A percentile compares a stretch with the other conserved stretches of the same genome.
Evolutionary conservation across 768 basidiomycete genomes (phyloP).

Genomic region (Suillus spraguei): DNA sequence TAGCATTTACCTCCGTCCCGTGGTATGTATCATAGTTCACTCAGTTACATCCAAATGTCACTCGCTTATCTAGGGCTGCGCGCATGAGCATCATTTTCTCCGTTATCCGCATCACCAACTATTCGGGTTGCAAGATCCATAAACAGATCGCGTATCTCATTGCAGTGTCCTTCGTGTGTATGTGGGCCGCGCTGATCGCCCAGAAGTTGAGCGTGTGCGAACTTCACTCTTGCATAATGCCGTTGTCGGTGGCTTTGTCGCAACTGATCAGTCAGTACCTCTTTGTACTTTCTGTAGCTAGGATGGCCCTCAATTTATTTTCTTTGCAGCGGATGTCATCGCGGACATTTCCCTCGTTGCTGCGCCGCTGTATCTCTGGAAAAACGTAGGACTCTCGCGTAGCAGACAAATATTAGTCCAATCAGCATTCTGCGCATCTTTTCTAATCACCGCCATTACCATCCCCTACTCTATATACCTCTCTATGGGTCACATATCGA

Average conservation of each 20-base stretch:
- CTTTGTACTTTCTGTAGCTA: background rate
- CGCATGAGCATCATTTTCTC: conserved; percentile 12
- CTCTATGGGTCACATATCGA: background rate
- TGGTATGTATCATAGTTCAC: background rate
- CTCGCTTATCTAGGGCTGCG: background rate
- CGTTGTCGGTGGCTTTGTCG: background rate
- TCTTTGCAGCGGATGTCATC: background rate
- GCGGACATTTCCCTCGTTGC: background rate
- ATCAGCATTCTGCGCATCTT: background rate
- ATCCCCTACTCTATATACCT: background rate
- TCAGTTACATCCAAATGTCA: background rate
- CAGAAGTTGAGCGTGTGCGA: conserved; percentile 5
- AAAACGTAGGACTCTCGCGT: background rate
- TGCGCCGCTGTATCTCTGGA: background rate
- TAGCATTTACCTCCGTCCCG: background rate
- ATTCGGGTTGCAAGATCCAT: background rate
- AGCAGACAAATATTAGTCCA: background rate
- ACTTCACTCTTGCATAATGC: background rate
- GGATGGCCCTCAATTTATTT: background rate
- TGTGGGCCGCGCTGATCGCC: conserved; percentile 3
- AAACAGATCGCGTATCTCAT: conserved; percentile 5
- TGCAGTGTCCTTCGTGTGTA: background rate
- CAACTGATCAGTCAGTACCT: background rate
- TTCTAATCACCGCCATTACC: background rate
- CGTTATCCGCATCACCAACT: background rate